These are phyloP conservation scores for Porpolomopsis calyptriformis DNA, from an alignment of 768 basidiomycete genomes.

Conservation along the genomic window DNA sequence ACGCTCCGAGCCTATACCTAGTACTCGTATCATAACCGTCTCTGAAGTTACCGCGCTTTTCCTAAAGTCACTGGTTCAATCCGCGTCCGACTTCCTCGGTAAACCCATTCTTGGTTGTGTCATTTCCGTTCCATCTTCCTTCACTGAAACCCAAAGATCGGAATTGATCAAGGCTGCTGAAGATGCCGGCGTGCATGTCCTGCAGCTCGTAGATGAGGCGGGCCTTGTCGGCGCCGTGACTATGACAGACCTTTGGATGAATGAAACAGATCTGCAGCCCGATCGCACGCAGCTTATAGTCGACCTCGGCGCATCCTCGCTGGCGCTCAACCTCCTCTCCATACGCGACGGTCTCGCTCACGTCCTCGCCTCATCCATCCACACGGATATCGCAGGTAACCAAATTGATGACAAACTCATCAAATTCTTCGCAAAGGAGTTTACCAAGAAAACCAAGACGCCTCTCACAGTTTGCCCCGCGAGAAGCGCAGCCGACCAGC, in stretches of 20 bases:
- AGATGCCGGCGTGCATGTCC: constrained; percentile 71
- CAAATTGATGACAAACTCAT: constrained; percentile 74
- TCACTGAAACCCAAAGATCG: constrained; percentile 52
- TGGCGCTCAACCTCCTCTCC: constrained; percentile 59
- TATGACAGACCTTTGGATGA: constrained; percentile 33
- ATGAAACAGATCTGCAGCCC: constrained; percentile 23
- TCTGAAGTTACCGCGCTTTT: constrained; percentile 80
- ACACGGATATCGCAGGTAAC: constrained; percentile 47
- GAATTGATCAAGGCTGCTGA: constrained; percentile 67
- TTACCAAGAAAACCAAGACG: constrained; percentile 90
- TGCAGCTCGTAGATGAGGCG: constrained; percentile 82
- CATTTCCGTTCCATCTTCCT: constrained; percentile 71
- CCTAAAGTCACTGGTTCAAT: constrained; percentile 71
- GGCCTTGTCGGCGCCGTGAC: constrained; percentile 63
- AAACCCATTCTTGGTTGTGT: constrained; percentile 71
- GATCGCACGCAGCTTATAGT: constrained; percentile 77
- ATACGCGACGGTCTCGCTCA: constrained; percentile 67
- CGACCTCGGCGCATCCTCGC: constrained; percentile 70
- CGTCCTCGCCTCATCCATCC: constrained; percentile 44
- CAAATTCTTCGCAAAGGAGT: constrained; percentile 89
- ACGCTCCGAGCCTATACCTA: constrained; percentile 56
- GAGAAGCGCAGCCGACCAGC: constrained; percentile 49
- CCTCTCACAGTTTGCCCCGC: constrained; percentile 56
- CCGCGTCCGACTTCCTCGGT: constrained; percentile 86
- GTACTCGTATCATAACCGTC: constrained; percentile 65